Conservation (phyloP, 495 filamentous ascomycete genomes). For the Cudoniella acicularis region DNA sequence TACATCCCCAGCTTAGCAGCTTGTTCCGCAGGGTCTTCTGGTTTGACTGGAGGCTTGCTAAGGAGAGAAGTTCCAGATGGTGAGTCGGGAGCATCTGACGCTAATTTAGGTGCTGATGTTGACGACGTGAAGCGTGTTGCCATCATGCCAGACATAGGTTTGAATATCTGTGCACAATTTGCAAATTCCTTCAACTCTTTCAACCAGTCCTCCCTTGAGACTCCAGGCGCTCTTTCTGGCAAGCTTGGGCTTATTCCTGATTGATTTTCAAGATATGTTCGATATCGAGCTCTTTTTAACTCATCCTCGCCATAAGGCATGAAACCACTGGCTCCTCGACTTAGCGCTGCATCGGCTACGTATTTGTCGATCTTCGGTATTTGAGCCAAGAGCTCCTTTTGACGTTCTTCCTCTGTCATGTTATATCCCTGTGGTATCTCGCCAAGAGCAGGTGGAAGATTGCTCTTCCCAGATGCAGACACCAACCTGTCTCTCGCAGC, state of each 20-base stretch:
- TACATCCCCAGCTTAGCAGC: slow-evolving; percentile 94
- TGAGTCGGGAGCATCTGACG: slow-evolving; percentile 23
- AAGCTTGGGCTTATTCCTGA: slow-evolving; percentile 60
- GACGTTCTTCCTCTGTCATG: slow-evolving; percentile 53
- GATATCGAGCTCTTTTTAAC: slow-evolving; percentile 72
- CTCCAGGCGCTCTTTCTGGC: slow-evolving; percentile 49
- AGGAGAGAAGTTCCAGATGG: slow-evolving; percentile 42
- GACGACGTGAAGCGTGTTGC: slow-evolving; percentile 87
- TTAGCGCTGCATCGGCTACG: slow-evolving; percentile 69
- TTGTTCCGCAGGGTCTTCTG: slow-evolving; percentile 74
- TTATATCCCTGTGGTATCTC: slow-evolving; percentile 68
- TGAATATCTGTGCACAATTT: slow-evolving; percentile 87
- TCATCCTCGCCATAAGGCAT: slow-evolving; percentile 86
- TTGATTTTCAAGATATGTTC: slow-evolving; percentile 72
- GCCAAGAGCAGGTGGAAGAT: slow-evolving; percentile 72
- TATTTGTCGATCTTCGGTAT: slow-evolving; percentile 72
- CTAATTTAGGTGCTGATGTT: slow-evolving; percentile 36
- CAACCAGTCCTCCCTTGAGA: slow-evolving; percentile 69
- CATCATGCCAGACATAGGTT: slow-evolving; percentile 86
- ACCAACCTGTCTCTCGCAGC: slow-evolving; percentile 75
- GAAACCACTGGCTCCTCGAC: slow-evolving; percentile 66
- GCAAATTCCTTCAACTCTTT: slow-evolving; percentile 84
- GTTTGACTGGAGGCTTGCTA: slow-evolving; percentile 55
- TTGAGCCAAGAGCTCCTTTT: slow-evolving; percentile 53
- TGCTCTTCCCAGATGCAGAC: slow-evolving; percentile 65